Base-by-base conservation (phyloP, 257 asterid genomes). In the Solanum sejunctum region DNA sequence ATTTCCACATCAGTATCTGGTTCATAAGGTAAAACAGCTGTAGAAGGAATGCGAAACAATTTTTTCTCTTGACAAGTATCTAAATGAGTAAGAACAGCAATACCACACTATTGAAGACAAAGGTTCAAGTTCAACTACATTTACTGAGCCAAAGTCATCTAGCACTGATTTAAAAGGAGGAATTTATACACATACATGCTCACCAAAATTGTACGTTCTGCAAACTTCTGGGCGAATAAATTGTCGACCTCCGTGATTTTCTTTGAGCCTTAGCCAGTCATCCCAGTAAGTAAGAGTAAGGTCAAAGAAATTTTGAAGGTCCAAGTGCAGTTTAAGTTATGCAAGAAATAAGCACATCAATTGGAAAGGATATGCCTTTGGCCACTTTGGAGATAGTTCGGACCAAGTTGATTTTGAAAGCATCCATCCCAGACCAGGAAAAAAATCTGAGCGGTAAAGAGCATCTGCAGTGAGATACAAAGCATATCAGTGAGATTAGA, bases 381-480 rank as follows among this genome's bases (percentile, higher is more conserved):
- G 99, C 99, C 99, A 97, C 91, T 97, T 97, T 55, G 99, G 98
- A 85, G 99, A 95, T 86, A 97, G 87, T 88, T 97, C 99, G 87
- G 94, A 94, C 99, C 99, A 97, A 32, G 90, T 94, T 86, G 98
- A 93, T 86, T 83, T 94, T 69, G 98, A 82, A 20, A 95, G 98
- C 99, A 97, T 97, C 99, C 99, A 97, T 67, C 99, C 99, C 78
- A 97, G 99, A 87, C 99, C 99, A 55, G 99, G 99, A 89, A 97
- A 97, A 88, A 97, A 97, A 88, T 97, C 99, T 43, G 99, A 94
- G 84, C 99, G 99, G 67, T 95, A 94, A 85, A 97, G 97, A 78
- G 90, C 93, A 90, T 95, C 99, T 97, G 95, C 93, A 91, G 86
- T 87, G 83, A 67, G 67, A 67, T 72, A 81, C 77, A 82, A 84